Percentiles rank a stretch among this genome's conserved stretches.
Conservation (phyloP, 768 basidiomycete genomes). For the Kwoniella botswanensis region DNA sequence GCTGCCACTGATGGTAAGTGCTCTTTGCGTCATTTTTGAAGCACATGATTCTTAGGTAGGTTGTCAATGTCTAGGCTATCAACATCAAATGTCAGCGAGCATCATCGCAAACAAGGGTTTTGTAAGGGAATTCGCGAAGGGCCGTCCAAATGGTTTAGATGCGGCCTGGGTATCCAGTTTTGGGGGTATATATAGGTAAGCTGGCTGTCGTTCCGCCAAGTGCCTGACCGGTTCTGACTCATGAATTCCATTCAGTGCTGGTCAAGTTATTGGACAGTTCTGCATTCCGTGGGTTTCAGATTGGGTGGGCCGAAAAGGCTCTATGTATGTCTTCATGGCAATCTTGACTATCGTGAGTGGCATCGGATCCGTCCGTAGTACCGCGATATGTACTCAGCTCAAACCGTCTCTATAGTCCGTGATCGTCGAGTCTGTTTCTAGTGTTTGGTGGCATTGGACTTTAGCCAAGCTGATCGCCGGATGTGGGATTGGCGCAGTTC, state of each 20-base stretch:
- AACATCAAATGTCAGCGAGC: constrained; percentile 19
- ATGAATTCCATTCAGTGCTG: constrained; percentile 22
- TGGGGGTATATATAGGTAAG: constrained; percentile 27
- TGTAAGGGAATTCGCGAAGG: constrained; percentile 13
- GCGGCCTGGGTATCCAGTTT: constrained; percentile 19
- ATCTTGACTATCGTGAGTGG: constrained; percentile 19
- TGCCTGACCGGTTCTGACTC: neutral
- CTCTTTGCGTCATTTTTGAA: too few species aligned
- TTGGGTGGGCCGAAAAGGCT: constrained; percentile 34
- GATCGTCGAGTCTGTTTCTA: constrained; percentile 37
- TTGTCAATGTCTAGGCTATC: constrained; percentile 14
- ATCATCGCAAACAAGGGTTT: constrained; percentile 32
- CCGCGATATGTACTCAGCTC: neutral
- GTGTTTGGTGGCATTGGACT: constrained; percentile 38
- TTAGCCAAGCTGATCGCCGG: constrained; percentile 43
- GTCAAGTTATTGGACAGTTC: constrained; percentile 43
- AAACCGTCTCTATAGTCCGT: constrained; percentile 16
- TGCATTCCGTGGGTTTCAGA: constrained; percentile 32
- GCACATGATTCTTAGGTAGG: too few species aligned
- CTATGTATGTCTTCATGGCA: constrained; percentile 33
- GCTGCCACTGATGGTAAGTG: constrained; percentile 38
- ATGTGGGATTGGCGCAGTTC: constrained; percentile 37
- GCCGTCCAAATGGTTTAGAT: neutral
- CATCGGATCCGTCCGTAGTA: neutral
- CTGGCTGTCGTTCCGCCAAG: neutral